Evolutionary conservation across 192 early-diverging fungal genomes (phyloP).

Genomic region (Podila horticola): DNA sequence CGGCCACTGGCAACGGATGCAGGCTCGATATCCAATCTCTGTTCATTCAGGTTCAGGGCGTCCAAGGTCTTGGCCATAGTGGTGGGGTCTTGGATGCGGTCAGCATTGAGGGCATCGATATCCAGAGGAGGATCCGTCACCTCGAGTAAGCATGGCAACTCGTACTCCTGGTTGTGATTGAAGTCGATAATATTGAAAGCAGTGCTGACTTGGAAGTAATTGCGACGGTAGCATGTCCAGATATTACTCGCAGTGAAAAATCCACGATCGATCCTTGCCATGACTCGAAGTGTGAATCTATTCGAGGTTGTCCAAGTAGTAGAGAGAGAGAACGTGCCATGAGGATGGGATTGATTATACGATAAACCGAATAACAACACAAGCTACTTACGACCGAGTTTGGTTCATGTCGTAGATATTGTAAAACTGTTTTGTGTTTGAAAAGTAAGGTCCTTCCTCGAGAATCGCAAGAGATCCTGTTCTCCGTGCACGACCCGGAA

Average conservation of each 20-base stretch:
- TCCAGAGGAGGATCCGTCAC: conserved; percentile 25
- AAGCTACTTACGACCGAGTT: conserved; percentile 54
- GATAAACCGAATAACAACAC: not conserved
- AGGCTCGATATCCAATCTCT: not conserved
- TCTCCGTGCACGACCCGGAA: conserved; percentile 19
- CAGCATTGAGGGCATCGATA: not conserved
- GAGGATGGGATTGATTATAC: not conserved
- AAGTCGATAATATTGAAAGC: conserved; percentile 64
- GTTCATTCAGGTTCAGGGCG: conserved; percentile 3
- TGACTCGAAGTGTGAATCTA: conserved; percentile 67
- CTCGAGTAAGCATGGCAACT: conserved; percentile 71
- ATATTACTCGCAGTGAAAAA: conserved; percentile 84
- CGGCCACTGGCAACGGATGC: not conserved
- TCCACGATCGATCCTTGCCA: conserved; percentile 84
- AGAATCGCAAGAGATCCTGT: conserved; percentile 56
- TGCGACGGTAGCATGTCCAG: conserved; percentile 94
- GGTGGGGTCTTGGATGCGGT: not conserved
- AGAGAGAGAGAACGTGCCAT: not conserved
- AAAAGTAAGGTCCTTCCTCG: conserved; percentile 76
- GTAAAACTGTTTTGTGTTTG: conserved; percentile 68
- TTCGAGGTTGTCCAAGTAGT: not conserved
- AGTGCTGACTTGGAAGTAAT: conserved; percentile 88
- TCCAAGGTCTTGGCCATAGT: conserved; percentile 5
- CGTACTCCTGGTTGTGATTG: conserved; percentile 56
- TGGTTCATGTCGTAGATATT: conserved; percentile 72